Evolutionary conservation across 768 basidiomycete genomes (phyloP), one percentile per base, ranked within the genome.

Genomic region (Xerocomus brunneocitrinus): DNA sequence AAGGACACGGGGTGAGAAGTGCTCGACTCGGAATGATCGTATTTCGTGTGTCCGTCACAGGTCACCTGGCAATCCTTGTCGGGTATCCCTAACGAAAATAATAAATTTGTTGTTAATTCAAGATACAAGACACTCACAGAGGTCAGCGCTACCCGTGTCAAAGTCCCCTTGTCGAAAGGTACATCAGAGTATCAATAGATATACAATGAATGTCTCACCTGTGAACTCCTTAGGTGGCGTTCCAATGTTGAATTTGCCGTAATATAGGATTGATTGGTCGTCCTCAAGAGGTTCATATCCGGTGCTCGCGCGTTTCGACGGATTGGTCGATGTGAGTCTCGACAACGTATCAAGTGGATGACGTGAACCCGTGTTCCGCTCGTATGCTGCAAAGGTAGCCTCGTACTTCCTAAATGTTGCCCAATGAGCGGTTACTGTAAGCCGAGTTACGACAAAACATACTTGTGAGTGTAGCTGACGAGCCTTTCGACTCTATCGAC

Each of bases 111-210:
- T n/a, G 13, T 12, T 4, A 0, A 8, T 19, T 27, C 14, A 35
- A 13, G n/a, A 27, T n/a, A 13, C 27, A 25, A 8, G 35, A 25
- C 5, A 49, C 65, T 49, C 49, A 59, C 64, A 54, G 12, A 77
- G 60, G 59, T 82, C 80, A 54, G 75, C 71, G 42, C 77, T 79
- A 40, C 79, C 76, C 9, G 78, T 79, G 58, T 79, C 78, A 52
- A 77, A 76, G 55, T 76, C 75, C 56, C 77, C 77, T 77, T 30
- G 12, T 28, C 27, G 12, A 19, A 41, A 8, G 25, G 39, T 9
- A 14, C 1, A 42, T 55, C 24, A 49, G 39, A 1, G 31, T 27
- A 28, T 27, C 2, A 27, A 36, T 14, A 28, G 24, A 40, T 8
- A 39, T 27, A 2, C 0, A 36, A 25, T 8, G 35, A 6, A 7